Evolutionary conservation across 352 stramenopile genomes (phyloP).

Genomic region (Albugo candida): DNA sequence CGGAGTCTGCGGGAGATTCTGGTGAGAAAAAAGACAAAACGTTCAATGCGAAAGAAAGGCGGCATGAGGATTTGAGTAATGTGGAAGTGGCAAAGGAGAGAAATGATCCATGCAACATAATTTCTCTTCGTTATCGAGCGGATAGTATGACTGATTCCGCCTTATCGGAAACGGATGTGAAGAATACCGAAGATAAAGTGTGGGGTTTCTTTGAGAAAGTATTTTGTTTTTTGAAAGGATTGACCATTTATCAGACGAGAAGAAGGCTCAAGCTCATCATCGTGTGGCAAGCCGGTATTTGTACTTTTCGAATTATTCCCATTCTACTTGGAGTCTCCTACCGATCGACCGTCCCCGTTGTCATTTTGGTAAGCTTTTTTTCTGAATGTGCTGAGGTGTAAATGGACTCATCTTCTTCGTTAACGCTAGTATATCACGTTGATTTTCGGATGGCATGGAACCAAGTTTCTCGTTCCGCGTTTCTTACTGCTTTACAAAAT

Average conservation of each 20-base stretch:
- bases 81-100: too few species aligned
- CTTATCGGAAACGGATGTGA: conserved; percentile 25
- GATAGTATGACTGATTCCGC: conserved; percentile 73
- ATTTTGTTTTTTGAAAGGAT: conserved; percentile 77
- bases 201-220: conserved; percentile 68
- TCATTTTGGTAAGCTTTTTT: conserved; percentile 35
- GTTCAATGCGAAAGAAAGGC: too few species aligned
- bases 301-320: conserved; percentile 65
- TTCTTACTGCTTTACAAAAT: conserved; percentile 81
- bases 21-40: too few species aligned
- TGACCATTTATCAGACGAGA: conserved; percentile 74
- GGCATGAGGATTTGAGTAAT: too few species aligned
- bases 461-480: conserved; percentile 70
- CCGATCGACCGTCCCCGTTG: conserved; percentile 56
- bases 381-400: background rate
- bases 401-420: background rate
- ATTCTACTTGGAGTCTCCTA: conserved; percentile 75
- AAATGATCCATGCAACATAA: conserved; percentile 69
- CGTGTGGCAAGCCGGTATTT: conserved; percentile 63
- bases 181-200: conserved; percentile 36
- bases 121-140: conserved; percentile 65
- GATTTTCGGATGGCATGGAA: conserved; percentile 74
- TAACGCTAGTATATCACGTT: conserved; percentile 50
- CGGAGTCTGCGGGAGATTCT: too few species aligned
- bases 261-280: conserved; percentile 74